A percentile compares a stretch with the other conserved stretches of the same genome.
Conservation (phyloP, 2,329 filamentous ascomycete genomes). For the Ilyonectria mors-panacis region DNA sequence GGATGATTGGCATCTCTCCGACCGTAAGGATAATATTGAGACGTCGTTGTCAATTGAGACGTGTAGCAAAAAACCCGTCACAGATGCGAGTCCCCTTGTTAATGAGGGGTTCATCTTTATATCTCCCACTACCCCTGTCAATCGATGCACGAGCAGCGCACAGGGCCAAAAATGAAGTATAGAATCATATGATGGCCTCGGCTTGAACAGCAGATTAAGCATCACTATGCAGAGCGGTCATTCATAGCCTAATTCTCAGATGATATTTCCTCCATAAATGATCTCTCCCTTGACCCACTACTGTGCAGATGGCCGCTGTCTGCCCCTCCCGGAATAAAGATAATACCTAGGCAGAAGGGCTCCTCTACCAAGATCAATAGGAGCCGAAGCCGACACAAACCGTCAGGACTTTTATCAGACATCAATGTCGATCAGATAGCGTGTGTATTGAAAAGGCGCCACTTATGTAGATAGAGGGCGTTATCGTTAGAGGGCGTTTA, state of each 20-base stretch:
- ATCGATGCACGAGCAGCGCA: too few species aligned
- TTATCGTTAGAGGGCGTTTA: background rate
- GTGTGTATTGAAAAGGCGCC: background rate
- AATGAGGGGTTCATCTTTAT: background rate
- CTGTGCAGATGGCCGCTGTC: background rate
- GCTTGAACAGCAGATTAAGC: background rate
- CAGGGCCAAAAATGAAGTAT: background rate
- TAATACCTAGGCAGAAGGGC: background rate
- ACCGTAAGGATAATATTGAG: background rate
- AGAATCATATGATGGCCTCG: background rate
- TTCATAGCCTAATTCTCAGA: background rate
- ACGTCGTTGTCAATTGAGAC: background rate
- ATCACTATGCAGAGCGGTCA: background rate
- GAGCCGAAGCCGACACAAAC: background rate
- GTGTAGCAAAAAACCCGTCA: background rate
- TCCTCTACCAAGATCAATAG: background rate
- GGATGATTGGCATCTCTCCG: slow-evolving; percentile 6
- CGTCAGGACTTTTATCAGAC: background rate
- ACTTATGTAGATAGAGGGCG: slow-evolving; percentile 17
- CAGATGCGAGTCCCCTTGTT: background rate
- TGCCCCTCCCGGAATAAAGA: background rate
- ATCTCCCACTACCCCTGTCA: background rate
- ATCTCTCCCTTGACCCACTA: background rate
- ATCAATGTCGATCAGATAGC: background rate
- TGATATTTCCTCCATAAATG: background rate